Conservation (phyloP, 2,329 filamentous ascomycete genomes). For the Fusarium sp. region DNA sequence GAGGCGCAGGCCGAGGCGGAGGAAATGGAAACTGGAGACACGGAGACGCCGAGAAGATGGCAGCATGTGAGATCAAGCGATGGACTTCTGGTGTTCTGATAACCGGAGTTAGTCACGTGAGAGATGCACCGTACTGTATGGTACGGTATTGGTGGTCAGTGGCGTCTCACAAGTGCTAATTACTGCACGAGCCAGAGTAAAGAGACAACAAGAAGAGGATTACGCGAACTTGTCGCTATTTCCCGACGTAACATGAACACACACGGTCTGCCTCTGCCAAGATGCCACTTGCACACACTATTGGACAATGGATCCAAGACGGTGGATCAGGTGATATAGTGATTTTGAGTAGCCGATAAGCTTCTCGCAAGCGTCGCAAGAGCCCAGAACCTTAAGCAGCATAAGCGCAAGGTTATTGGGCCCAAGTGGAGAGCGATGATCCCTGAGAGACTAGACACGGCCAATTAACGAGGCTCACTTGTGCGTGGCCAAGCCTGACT, state of each 20-base stretch:
- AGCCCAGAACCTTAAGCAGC: slow-evolving; percentile 41
- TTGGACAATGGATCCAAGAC: slow-evolving; percentile 20
- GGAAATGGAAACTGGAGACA: background rate
- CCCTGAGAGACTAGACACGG: background rate
- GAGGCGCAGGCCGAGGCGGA: slow-evolving; percentile 14
- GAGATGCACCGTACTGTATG: no score
- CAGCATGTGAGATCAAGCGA: background rate
- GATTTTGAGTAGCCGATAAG: slow-evolving; percentile 38
- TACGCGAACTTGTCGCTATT: slow-evolving; percentile 6
- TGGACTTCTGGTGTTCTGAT: background rate
- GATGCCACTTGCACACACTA: slow-evolving; percentile 6
- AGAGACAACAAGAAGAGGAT: slow-evolving; percentile 5
- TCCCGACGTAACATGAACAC: slow-evolving; percentile 11
- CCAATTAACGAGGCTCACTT: slow-evolving; percentile 22
- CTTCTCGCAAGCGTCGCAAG: slow-evolving; percentile 34
- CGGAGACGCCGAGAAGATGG: background rate
- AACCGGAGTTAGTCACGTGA: background rate
- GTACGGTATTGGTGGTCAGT: background rate
- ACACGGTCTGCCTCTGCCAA: slow-evolving; percentile 18
- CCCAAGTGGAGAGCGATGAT: slow-evolving; percentile 18
- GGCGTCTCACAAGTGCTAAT: slow-evolving; percentile 5
- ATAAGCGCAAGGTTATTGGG: slow-evolving; percentile 38
- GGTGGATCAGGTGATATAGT: slow-evolving; percentile 20
- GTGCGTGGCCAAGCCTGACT: slow-evolving; percentile 22
- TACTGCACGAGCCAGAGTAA: background rate